Evolutionary conservation across 306 rosid species (phyloP).

Genomic region (Fragaria vesca): DNA sequence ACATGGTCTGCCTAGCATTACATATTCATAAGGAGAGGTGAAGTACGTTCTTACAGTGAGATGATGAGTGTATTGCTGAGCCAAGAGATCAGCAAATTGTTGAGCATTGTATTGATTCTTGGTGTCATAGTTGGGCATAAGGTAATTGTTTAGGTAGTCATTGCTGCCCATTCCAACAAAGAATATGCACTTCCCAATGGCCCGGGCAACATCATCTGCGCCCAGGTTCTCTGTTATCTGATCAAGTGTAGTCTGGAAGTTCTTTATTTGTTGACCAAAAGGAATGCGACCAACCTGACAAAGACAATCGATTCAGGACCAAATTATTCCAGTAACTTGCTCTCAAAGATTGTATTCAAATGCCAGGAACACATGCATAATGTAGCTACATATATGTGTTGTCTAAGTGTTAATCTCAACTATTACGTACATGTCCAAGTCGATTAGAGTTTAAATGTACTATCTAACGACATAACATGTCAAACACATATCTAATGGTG

Average conservation of each 20-base stretch:
- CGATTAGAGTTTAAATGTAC: not conserved
- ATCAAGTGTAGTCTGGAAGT: conserved; percentile 74
- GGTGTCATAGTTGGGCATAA: conserved; percentile 88
- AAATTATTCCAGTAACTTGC: not conserved
- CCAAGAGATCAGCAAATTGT: conserved; percentile 73
- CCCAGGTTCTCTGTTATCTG: conserved; percentile 55
- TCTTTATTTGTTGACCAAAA: conserved; percentile 61
- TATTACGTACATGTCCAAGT: not conserved
- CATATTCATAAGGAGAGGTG: not conserved
- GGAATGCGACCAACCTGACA: conserved; percentile 82
- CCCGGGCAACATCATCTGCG: conserved; percentile 44
- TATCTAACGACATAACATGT: not conserved
- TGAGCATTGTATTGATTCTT: conserved; percentile 59
- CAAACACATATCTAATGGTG: not conserved
- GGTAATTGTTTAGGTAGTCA: conserved; percentile 90
- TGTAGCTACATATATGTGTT: not conserved
- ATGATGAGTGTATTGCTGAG: conserved; percentile 51
- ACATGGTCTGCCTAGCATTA: not conserved
- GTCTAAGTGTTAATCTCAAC: not conserved
- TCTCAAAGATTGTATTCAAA: not conserved
- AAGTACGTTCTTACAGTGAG: conserved; percentile 53
- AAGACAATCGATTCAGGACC: not conserved
- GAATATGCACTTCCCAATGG: conserved; percentile 54
- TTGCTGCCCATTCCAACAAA: conserved; percentile 97
- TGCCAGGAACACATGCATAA: not conserved